Percentiles rank a stretch among this genome's conserved stretches.
Evolutionary conservation across 2,329 filamentous ascomycete genomes (phyloP).

Genomic region (Knufia fluminis): DNA sequence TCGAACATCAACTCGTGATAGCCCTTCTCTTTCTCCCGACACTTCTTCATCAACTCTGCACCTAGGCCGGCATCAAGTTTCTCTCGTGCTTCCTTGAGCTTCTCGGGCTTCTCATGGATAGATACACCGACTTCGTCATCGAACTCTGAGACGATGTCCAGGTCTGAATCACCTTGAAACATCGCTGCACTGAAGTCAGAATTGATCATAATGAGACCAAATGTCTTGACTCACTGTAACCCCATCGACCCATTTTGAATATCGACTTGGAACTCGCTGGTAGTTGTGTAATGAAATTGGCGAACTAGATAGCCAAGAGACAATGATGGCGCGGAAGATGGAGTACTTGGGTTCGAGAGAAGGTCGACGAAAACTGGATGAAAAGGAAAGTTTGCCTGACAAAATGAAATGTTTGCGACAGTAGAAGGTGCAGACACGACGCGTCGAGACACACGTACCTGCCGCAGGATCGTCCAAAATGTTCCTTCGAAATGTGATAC

Average conservation of each 20-base stretch:
- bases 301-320: too few relatives aligned
- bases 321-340: too few relatives aligned
- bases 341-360: too few relatives aligned
- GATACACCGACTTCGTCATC: background rate
- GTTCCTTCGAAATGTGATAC: too few relatives aligned
- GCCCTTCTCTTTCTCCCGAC: background rate
- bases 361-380: too few relatives aligned
- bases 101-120: background rate
- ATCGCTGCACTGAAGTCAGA: background rate
- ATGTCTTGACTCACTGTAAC: constrained; percentile 7
- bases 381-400: too few relatives aligned
- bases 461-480: too few relatives aligned
- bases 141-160: constrained; percentile 1
- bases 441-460: too few relatives aligned
- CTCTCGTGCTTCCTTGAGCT: constrained; percentile 5
- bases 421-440: too few relatives aligned
- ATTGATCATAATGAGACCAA: background rate
- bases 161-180: constrained; percentile 10
- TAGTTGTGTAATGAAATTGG: background rate
- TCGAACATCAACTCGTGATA: background rate
- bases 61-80: constrained; percentile 9
- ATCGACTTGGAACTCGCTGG: background rate
- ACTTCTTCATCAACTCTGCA: constrained; percentile 7
- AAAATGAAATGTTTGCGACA: too few relatives aligned
- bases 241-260: constrained; percentile 11